A percentile compares a stretch with the other conserved stretches of the same genome.
These are phyloP conservation scores for Entamoeba moshkovskii DNA, from an alignment of 208 protist species.

Conservation along the genomic window DNA sequence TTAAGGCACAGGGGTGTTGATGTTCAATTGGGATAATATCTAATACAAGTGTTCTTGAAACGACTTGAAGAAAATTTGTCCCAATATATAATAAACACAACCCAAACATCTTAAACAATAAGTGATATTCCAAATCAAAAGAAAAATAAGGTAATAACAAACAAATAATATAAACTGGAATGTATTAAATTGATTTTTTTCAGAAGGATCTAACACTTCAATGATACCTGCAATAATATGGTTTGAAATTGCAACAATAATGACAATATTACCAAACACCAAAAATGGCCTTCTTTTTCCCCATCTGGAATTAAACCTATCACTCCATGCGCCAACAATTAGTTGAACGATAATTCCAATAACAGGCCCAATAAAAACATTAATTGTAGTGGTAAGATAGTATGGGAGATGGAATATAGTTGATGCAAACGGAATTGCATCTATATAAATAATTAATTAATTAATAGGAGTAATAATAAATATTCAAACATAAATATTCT, in stretches of 20 bases:
- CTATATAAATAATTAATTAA: too few relatives aligned
- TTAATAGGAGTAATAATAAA: too few relatives aligned
- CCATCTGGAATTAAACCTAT: neutral
- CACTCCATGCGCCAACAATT: conserved; percentile 5
- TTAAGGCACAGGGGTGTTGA: neutral
- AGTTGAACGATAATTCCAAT: conserved; percentile 22
- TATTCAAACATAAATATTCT: neutral
- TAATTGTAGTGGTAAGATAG: neutral
- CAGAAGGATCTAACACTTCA: neutral
- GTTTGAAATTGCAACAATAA: neutral
- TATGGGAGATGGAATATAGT: neutral
- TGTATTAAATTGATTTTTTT: too few relatives aligned
- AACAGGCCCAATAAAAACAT: neutral
- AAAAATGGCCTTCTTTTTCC: conserved; percentile 18
- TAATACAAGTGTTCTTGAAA: neutral
- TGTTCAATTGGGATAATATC: conserved; percentile 2
- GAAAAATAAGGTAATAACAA: too few relatives aligned
- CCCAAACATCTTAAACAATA: neutral
- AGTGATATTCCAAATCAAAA: too few relatives aligned
- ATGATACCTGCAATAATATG: neutral
- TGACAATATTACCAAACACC: neutral
- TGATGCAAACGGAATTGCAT: neutral
- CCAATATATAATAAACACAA: neutral
- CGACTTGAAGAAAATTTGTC: neutral
- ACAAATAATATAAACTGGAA: too few relatives aligned